These are phyloP conservation scores for Priceomyces medius DNA, from an alignment of 805 yeast genomes.

Conservation along the genomic window DNA sequence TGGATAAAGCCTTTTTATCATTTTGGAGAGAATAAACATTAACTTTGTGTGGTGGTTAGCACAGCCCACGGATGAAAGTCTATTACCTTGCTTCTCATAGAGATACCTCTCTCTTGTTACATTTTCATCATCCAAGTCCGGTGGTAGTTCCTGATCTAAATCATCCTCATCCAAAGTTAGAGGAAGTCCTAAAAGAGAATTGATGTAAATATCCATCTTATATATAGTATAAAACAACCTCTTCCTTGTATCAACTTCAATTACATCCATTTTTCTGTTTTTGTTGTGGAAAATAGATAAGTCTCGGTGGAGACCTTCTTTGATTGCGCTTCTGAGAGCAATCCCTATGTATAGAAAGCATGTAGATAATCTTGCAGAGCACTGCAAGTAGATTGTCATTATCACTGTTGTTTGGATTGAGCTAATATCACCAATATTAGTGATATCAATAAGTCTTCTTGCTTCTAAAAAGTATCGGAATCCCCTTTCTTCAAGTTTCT, in stretches of 20 bases:
- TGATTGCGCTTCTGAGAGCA: conserved; percentile 76
- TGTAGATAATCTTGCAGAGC: conserved; percentile 82
- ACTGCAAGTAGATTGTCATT: conserved; percentile 82
- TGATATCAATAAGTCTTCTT: conserved; percentile 72
- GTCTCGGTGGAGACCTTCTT: conserved; percentile 81
- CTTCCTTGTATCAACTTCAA: conserved; percentile 80
- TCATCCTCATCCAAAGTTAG: conserved; percentile 73
- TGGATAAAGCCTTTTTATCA: conserved; percentile 74
- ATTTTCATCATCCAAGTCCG: conserved; percentile 83
- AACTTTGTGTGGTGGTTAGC: conserved; percentile 83
- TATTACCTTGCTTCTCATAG: conserved; percentile 45
- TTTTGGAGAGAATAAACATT: conserved; percentile 66
- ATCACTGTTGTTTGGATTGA: conserved; percentile 85
- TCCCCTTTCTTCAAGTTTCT: conserved; percentile 68
- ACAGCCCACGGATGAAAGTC: conserved; percentile 69
- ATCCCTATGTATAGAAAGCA: conserved; percentile 90
- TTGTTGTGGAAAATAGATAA: conserved; percentile 47
- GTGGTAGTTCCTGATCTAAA: conserved; percentile 83
- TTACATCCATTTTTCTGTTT: conserved; percentile 61
- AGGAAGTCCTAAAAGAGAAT: conserved; percentile 84
- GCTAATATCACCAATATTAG: conserved; percentile 77
- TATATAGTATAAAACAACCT: conserved; percentile 86
- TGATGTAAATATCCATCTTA: conserved; percentile 87
- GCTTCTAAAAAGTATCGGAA: conserved; percentile 80
- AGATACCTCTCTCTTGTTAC: conserved; percentile 65